These are phyloP conservation scores for Encephalitozoon hellem DNA, from an alignment of 371 early-diverging fungal genomes.

Conservation along the genomic window DNA sequence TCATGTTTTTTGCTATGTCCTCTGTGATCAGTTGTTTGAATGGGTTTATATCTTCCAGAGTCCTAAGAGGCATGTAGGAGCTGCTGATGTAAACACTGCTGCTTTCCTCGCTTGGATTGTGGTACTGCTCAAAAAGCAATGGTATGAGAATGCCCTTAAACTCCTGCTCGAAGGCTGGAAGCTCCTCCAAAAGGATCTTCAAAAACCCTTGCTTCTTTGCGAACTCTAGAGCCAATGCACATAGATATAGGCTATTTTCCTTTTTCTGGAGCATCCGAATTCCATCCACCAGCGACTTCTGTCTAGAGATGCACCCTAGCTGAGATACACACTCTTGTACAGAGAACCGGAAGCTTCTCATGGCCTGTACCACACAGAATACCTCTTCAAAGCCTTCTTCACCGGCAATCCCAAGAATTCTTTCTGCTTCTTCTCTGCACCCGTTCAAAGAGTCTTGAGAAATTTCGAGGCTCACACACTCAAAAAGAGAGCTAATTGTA, in stretches of 20 bases:
- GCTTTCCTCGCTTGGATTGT: not conserved
- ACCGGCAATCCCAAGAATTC: not conserved
- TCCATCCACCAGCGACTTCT: not conserved
- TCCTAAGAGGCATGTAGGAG: not conserved
- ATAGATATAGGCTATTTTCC: not conserved
- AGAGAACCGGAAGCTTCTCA: not conserved
- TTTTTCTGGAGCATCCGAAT: not conserved
- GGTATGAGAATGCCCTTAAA: not conserved
- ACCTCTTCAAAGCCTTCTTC: not conserved
- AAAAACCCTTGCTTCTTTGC: conserved; percentile 1
- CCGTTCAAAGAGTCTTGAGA: not conserved
- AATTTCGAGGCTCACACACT: not conserved
- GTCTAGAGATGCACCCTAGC: not conserved
- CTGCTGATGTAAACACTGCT: not conserved
- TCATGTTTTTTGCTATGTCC: not conserved
- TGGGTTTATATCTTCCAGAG: not conserved
- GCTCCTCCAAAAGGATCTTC: not conserved
- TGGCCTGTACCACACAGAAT: not conserved
- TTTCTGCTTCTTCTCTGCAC: not conserved
- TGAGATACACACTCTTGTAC: not conserved
- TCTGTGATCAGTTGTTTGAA: not conserved
- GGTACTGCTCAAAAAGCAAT: not conserved
- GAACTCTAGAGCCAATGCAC: not conserved
- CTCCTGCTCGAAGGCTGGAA: not conserved
- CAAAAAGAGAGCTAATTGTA: not conserved